These are phyloP conservation scores for Solanum hybrid DNA, from an alignment of 305 asterid genomes.

Conservation along the genomic window DNA sequence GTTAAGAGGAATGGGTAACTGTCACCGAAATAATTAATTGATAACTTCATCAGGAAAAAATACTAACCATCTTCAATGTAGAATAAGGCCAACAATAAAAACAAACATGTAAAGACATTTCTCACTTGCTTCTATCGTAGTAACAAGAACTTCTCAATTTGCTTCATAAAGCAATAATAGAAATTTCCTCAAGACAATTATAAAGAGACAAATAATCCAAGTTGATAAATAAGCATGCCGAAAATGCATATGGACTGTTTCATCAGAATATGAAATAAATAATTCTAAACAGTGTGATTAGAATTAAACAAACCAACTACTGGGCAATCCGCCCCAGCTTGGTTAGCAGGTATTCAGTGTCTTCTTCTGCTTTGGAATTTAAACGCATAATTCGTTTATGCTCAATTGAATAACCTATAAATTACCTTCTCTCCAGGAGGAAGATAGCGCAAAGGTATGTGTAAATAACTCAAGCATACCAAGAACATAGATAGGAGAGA, in stretches of 20 bases:
- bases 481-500: background rate
- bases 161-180: background rate
- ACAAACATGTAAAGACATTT: background rate
- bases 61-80: background rate
- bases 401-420: background rate
- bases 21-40: background rate
- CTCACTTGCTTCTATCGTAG: constrained; percentile 2
- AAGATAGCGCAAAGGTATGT: background rate
- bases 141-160: background rate
- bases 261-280: background rate
- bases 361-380: background rate
- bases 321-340: background rate
- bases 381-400: background rate
- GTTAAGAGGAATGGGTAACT: background rate
- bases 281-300: background rate
- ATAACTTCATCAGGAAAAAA: background rate
- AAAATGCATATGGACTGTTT: background rate
- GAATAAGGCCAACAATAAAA: background rate
- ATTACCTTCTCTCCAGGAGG: background rate
- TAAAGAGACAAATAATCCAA: background rate
- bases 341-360: background rate
- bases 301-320: background rate
- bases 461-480: background rate
- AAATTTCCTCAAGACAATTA: background rate
- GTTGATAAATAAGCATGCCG: background rate